phyloP scores from a whole-genome alignment of 345 rosid genomes.

The Moricandia moricandioides region DNA sequence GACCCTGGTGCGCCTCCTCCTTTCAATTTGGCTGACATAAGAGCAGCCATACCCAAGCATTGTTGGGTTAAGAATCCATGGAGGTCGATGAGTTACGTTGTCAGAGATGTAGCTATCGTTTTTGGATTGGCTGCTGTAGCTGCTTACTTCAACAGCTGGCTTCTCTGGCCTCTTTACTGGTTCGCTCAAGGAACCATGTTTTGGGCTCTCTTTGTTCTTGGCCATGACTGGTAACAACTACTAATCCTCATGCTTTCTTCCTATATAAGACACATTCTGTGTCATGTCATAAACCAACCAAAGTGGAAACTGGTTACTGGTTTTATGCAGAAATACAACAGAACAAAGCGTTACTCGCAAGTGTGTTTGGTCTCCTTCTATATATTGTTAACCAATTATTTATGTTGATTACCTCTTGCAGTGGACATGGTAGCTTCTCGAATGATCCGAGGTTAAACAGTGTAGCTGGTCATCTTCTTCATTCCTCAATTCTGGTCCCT shows the following conservation, averaged over 20 bases:
- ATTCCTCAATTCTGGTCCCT: constrained; percentile 88
- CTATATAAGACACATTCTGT: background rate
- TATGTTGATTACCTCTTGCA: constrained; percentile 30
- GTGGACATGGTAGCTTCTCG: constrained; percentile 96
- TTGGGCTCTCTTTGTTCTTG: constrained; percentile 97
- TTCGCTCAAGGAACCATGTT: constrained; percentile 94
- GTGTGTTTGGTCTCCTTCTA: background rate
- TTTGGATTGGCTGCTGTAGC: constrained; percentile 75
- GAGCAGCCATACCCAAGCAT: constrained; percentile 84
- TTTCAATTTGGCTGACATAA: constrained; percentile 64
- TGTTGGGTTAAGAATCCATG: constrained; percentile 90
- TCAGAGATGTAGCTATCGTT: constrained; percentile 67
- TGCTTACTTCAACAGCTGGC: constrained; percentile 61
- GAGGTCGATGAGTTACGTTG: constrained; percentile 74
- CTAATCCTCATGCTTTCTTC: background rate
- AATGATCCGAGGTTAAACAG: constrained; percentile 62
- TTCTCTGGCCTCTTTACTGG: constrained; percentile 94
- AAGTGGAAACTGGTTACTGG: constrained; percentile 7
- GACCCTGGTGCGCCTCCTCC: constrained; percentile 64
- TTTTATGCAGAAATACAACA: background rate
- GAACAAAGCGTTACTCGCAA: background rate
- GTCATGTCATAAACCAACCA: constrained; percentile 1
- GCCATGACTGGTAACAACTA: constrained; percentile 77
- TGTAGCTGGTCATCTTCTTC: constrained; percentile 80
- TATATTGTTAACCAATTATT: background rate